phyloP scores from a whole-genome alignment of 805 yeast species.

The Hemisphaericaspora nanyangensis region DNA sequence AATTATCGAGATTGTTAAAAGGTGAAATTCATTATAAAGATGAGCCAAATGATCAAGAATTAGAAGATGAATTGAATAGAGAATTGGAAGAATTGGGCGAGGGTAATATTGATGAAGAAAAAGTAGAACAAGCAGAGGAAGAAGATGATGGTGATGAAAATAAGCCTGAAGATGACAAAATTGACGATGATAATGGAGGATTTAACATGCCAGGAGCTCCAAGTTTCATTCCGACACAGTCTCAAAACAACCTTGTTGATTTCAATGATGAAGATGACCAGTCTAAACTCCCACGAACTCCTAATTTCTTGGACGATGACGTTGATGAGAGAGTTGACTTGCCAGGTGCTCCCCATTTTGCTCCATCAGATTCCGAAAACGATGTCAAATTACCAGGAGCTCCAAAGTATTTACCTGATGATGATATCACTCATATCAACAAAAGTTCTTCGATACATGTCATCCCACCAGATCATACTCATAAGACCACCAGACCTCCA shows the following conservation, averaged over 20 bases:
- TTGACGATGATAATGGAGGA: neutral
- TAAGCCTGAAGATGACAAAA: neutral
- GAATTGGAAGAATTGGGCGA: conserved; percentile 15
- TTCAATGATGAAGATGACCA: conserved; percentile 1
- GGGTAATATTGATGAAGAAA: neutral
- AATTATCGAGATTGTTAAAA: conserved; percentile 35
- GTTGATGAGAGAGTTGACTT: conserved; percentile 12
- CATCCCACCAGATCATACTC: conserved; percentile 19
- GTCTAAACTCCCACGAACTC: conserved; percentile 1
- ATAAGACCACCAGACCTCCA: neutral
- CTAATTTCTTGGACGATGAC: conserved; percentile 7
- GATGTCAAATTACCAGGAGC: conserved; percentile 38
- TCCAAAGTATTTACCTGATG: conserved; percentile 39
- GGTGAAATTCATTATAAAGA: conserved; percentile 26
- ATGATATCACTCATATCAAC: conserved; percentile 33
- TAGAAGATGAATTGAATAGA: conserved; percentile 21
- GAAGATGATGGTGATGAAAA: neutral
- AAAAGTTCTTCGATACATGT: conserved; percentile 36
- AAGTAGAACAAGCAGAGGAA: neutral
- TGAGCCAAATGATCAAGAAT: conserved; percentile 25
- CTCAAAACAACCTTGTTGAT: conserved; percentile 10
- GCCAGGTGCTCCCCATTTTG: conserved; percentile 39
- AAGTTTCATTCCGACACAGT: conserved; percentile 15
- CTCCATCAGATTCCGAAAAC: conserved; percentile 22
- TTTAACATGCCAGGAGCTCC: conserved; percentile 11